These are phyloP conservation scores for Yamadazyma trypodendri DNA, from an alignment of 1,139 yeast genomes.

Conservation along the genomic window DNA sequence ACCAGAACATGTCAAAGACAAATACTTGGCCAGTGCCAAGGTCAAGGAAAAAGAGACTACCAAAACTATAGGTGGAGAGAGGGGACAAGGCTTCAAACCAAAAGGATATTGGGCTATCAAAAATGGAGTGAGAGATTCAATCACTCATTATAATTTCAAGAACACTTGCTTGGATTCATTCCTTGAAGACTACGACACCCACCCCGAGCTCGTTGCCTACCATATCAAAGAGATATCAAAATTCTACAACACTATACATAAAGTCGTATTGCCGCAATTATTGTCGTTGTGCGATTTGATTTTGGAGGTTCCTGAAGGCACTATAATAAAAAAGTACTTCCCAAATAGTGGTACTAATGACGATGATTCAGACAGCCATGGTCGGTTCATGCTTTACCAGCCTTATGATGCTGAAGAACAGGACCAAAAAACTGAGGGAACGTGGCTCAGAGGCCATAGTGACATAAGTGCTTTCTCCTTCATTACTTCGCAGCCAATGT, in stretches of 20 bases:
- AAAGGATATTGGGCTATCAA: constrained; percentile 45
- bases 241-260: constrained; percentile 35
- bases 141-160: constrained; percentile 41
- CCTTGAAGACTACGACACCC: constrained; percentile 19
- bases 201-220: constrained; percentile 36
- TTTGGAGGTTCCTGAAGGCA: constrained; percentile 43
- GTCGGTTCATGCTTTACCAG: constrained; percentile 41
- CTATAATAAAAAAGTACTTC: constrained; percentile 32
- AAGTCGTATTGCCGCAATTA: constrained; percentile 31
- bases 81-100: constrained; percentile 49
- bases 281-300: constrained; percentile 39
- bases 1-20: constrained; percentile 41
- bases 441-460: constrained; percentile 52
- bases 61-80: constrained; percentile 36
- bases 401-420: constrained; percentile 24
- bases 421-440: constrained; percentile 26
- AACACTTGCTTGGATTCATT: constrained; percentile 30
- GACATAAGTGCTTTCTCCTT: constrained; percentile 50
- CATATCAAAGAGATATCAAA: constrained; percentile 36
- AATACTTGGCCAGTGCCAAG: constrained; percentile 39
- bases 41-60: constrained; percentile 29
- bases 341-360: constrained; percentile 26
- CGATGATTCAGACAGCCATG: constrained; percentile 34
- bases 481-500: constrained; percentile 48
- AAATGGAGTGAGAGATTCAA: constrained; percentile 40